These are phyloP conservation scores for Lumnitzera racemosa DNA, from an alignment of 345 rosid genomes.

Conservation along the genomic window DNA sequence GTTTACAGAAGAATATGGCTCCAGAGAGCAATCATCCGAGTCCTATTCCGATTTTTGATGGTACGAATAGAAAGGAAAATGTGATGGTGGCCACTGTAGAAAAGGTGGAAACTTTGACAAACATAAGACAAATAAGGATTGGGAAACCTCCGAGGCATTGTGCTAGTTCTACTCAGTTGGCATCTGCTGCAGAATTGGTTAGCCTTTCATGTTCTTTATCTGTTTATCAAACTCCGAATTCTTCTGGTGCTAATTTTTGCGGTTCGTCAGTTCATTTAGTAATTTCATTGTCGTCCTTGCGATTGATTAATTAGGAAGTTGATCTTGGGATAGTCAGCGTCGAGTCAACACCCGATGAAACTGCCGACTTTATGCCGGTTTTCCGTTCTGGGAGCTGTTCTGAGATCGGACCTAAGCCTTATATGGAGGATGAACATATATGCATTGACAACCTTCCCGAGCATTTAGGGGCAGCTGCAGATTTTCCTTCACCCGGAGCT, in stretches of 20 bases:
- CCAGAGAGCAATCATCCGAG: conserved; percentile 12
- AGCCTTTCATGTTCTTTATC: neutral
- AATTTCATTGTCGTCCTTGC: neutral
- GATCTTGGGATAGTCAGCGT: conserved; percentile 1
- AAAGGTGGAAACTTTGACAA: neutral
- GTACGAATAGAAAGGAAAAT: conserved; percentile 6
- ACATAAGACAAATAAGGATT: neutral
- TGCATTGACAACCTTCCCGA: conserved; percentile 19
- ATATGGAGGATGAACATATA: conserved; percentile 21
- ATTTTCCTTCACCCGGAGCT: conserved; percentile 18
- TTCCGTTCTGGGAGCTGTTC: conserved; percentile 23
- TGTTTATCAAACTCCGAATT: neutral
- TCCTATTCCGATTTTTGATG: neutral
- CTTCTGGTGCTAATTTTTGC: neutral
- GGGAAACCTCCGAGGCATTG: conserved; percentile 13
- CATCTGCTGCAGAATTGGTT: conserved; percentile 10
- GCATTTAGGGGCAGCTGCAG: conserved; percentile 9
- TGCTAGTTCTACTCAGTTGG: conserved; percentile 13
- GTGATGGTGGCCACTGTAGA: conserved; percentile 4
- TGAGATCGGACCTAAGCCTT: conserved; percentile 14
- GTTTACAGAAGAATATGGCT: conserved; percentile 15
- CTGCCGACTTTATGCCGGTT: neutral
- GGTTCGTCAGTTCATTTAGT: neutral
- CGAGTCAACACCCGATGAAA: conserved; percentile 7
- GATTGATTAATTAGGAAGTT: conserved; percentile 1